Conservation (phyloP, 140 eudicot genomes). For the Anethum foeniculum region DNA sequence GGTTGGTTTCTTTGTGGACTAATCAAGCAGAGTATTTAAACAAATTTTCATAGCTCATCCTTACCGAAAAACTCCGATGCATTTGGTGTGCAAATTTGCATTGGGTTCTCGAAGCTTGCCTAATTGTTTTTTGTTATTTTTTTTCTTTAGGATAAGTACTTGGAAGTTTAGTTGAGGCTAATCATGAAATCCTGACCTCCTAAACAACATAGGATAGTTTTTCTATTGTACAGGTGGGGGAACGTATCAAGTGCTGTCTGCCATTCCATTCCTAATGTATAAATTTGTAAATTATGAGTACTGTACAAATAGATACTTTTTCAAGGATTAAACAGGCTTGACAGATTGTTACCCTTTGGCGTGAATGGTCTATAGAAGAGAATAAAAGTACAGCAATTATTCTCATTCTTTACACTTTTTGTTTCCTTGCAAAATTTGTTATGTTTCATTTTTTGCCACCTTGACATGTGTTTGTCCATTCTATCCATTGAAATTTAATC, state of each 20-base stretch:
- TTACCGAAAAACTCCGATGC: neutral
- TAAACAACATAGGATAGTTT: neutral
- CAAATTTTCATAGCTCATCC: neutral
- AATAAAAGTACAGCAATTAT: neutral
- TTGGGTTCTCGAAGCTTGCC: neutral
- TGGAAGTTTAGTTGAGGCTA: neutral
- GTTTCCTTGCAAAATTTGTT: neutral
- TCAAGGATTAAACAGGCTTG: neutral
- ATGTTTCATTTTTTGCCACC: neutral
- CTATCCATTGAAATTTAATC: neutral
- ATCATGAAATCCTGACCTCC: neutral
- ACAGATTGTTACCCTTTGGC: neutral
- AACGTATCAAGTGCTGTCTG: neutral
- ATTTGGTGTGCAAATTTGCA: neutral
- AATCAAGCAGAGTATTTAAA: neutral
- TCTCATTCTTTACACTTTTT: neutral
- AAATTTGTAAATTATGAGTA: neutral
- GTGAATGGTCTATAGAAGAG: neutral
- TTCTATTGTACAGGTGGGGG: neutral
- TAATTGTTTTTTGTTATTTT: too few relatives aligned
- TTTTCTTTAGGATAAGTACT: neutral
- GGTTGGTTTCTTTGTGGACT: neutral
- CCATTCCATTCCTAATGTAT: neutral
- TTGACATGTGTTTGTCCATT: neutral
- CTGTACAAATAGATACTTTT: neutral